Evolutionary conservation across 768 basidiomycete species (phyloP).

Genomic region (Leccinum subgranulosum): DNA sequence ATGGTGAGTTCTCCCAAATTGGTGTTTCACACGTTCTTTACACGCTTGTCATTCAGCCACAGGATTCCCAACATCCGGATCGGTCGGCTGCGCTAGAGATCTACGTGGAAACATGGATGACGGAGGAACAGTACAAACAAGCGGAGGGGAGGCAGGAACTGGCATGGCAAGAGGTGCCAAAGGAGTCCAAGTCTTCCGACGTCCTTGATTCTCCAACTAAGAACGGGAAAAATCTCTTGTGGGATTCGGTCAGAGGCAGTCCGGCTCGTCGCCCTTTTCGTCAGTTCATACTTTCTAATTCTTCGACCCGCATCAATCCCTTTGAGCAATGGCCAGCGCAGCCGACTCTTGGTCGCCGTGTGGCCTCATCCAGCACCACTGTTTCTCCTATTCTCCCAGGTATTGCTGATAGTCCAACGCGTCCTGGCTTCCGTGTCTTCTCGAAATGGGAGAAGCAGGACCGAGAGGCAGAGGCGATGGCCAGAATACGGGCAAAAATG

Average conservation of each 20-base stretch:
- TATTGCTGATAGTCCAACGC: constrained; percentile 56
- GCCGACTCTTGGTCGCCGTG: constrained; percentile 42
- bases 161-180: constrained; percentile 64
- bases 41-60: constrained; percentile 47
- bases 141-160: constrained; percentile 60
- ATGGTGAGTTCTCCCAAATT: constrained; percentile 55
- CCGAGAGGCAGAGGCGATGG: constrained; percentile 75
- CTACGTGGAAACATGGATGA: constrained; percentile 76
- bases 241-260: constrained; percentile 54
- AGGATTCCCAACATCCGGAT: constrained; percentile 78
- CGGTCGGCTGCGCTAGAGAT: constrained; percentile 64
- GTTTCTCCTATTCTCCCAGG: constrained; percentile 28
- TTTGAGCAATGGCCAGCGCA: constrained; percentile 36
- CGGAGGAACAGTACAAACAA: constrained; percentile 66
- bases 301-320: constrained; percentile 48
- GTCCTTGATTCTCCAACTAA: constrained; percentile 35
- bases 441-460: constrained; percentile 90
- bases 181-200: constrained; percentile 45
- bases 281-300: constrained; percentile 45
- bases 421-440: constrained; percentile 43
- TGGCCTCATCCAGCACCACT: constrained; percentile 35
- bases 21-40: constrained; percentile 8
- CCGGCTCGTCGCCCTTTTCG: constrained; percentile 42
- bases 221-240: constrained; percentile 66
- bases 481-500: constrained; percentile 57